Evolutionary conservation across 2,329 filamentous ascomycete genomes (phyloP), one percentile per base, ranked within the genome.

Genomic region (Colletotrichum tamarilloi): DNA sequence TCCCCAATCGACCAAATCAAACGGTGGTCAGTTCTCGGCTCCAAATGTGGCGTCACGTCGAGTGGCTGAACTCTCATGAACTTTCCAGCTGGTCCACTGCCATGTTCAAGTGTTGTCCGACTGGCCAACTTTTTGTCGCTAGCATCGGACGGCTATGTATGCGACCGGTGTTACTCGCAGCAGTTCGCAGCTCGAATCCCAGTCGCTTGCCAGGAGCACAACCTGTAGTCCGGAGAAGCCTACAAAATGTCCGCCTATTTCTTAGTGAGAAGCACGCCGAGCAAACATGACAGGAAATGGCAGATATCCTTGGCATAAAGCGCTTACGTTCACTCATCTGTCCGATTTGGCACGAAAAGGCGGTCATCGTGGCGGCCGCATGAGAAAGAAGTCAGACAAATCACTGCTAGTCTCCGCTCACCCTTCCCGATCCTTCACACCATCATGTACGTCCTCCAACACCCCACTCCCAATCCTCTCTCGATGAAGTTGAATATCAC

Each of bases 391-490:
- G 38, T 60, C 53, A 58, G 71, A 67, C 73, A 75, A 75, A 74
- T 75, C 71, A 74, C 46, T 35, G 28, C 71, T 35, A 35, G 57
- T 32, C 70, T 60, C 62, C 67, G 59, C 65, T 46, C 73, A 74
- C 62, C 73, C 57, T 60, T 71, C 56, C 60, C 62, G 38, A 66
- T 56, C 56, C 62, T 71, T 42, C 73, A 71, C 73, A 74, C 70
- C 73, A 62, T 28, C 73, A 59, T 46, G 8, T 55, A 55, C 38
- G 28, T 30, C 57, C 62, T 55, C 62, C 30, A 59, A 35, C 59
- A 68, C 68, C 62, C 74, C 74, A 74, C 72, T 72, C 62, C 72
- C 62, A 53, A 56, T 62, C 72, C 68, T 70, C 60, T 56, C 60
- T 59, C 62, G 35, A 26, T 19, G 26, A 55, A 60, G 24, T 52